Percentiles rank a stretch among this genome's conserved stretches.
These are phyloP conservation scores for Cercospora canescens DNA, from an alignment of 2,329 filamentous ascomycete species.

Conservation along the genomic window DNA sequence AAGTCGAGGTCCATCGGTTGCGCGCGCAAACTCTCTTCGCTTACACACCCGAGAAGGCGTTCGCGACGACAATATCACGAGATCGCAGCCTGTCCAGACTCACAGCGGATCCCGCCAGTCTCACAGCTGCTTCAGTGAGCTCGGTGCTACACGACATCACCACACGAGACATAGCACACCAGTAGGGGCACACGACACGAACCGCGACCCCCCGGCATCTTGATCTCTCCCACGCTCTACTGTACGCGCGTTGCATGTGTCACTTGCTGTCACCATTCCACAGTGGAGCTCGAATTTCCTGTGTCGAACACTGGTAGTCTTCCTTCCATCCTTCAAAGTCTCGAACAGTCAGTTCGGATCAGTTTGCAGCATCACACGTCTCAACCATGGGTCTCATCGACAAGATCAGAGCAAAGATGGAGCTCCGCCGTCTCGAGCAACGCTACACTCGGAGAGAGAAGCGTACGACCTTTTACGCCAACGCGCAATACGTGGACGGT, in stretches of 20 bases:
- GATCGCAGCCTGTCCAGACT: neutral
- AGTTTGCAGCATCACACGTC: neutral
- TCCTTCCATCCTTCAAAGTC: too few species aligned
- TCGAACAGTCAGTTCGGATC: neutral
- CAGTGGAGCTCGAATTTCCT: neutral
- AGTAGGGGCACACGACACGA: conserved; percentile 8
- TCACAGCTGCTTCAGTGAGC: neutral
- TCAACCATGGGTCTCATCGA: conserved; percentile 67
- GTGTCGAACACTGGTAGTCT: neutral
- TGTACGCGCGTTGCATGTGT: conserved; percentile 6
- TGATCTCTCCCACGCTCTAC: conserved; percentile 3
- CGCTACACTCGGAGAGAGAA: conserved; percentile 90
- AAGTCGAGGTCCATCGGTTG: neutral
- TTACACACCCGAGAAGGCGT: neutral
- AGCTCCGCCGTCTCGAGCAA: conserved; percentile 93
- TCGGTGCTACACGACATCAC: neutral
- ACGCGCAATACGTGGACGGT: conserved; percentile 89
- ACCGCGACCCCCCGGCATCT: neutral
- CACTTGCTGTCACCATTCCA: neutral
- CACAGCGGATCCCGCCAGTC: neutral
- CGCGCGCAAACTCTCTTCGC: neutral
- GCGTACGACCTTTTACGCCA: conserved; percentile 84
- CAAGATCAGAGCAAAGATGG: conserved; percentile 75
- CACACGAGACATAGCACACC: neutral
- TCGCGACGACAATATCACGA: neutral